phyloP scores from a whole-genome alignment of 208 protist species.

The Leishmania lainsoni region DNA sequence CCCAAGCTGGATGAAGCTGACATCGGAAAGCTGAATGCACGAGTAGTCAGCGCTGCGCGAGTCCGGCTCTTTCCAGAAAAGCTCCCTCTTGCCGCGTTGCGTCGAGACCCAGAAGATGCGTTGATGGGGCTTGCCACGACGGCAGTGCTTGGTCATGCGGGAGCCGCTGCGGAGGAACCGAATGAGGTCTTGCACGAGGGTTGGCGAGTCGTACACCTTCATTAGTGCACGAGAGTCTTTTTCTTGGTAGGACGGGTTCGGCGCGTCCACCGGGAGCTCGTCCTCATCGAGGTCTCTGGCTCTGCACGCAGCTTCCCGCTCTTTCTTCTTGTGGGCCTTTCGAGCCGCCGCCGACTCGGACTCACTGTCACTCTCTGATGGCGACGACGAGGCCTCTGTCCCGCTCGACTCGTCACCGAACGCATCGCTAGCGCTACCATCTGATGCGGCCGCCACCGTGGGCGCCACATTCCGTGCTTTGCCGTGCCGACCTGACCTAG shows the following conservation, averaged over 20 bases:
- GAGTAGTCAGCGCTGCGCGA: slow-evolving; percentile 46
- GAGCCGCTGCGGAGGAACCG: slow-evolving; percentile 81
- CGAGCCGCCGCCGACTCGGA: not conserved
- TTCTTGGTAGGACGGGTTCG: slow-evolving; percentile 33
- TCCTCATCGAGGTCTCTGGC: not conserved
- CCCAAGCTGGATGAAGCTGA: slow-evolving; percentile 90
- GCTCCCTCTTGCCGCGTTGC: slow-evolving; percentile 44
- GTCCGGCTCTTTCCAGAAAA: slow-evolving; percentile 82
- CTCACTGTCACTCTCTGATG: not conserved
- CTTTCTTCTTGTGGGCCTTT: not conserved
- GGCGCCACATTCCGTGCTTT: slow-evolving; percentile 5
- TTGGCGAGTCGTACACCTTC: slow-evolving; percentile 87
- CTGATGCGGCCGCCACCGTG: not conserved
- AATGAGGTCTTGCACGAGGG: slow-evolving; percentile 83
- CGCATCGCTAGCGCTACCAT: slow-evolving; percentile 8
- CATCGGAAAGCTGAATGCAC: slow-evolving; percentile 68
- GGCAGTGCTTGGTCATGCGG: slow-evolving; percentile 92
- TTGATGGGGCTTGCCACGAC: slow-evolving; percentile 85
- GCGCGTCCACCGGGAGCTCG: slow-evolving; percentile 15
- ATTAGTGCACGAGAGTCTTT: slow-evolving; percentile 74
- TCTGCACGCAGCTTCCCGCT: not conserved
- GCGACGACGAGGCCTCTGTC: slow-evolving; percentile 16
- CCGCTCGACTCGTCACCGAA: slow-evolving; percentile 26
- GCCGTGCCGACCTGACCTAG: not conserved
- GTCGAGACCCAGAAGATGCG: slow-evolving; percentile 89